Conservation (phyloP, 2,329 filamentous ascomycete species). For the Penicillium freii region DNA sequence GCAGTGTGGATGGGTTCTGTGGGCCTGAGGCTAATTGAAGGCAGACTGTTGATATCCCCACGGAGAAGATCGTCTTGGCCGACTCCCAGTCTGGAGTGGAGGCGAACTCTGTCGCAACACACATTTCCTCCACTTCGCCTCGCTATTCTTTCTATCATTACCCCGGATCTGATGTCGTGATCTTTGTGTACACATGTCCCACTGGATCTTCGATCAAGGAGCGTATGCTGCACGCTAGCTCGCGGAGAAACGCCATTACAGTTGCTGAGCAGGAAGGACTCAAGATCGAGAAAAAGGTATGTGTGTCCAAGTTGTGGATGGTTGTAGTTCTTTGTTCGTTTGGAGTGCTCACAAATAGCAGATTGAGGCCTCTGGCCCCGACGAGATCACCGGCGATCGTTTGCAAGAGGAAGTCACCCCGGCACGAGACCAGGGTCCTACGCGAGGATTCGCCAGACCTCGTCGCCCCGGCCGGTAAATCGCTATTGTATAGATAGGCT, state of each 20-base stretch:
- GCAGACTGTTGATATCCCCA: constrained; percentile 43
- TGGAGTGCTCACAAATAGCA: constrained; percentile 28
- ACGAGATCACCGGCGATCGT: constrained; percentile 55
- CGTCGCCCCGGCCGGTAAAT: constrained; percentile 58
- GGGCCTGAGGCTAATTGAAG: constrained; percentile 26
- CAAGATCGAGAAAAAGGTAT: constrained; percentile 56
- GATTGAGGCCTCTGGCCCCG: constrained; percentile 60
- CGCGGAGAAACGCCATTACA: constrained; percentile 53
- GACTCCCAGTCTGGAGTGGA: constrained; percentile 43
- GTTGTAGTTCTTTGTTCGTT: constrained; percentile 1
- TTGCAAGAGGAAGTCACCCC: constrained; percentile 55
- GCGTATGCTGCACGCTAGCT: constrained; percentile 64
- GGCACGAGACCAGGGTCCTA: constrained; percentile 47
- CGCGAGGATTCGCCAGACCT: constrained; percentile 60
- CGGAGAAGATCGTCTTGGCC: constrained; percentile 58
- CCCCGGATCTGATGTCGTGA: constrained; percentile 46
- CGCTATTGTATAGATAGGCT: constrained; percentile 7
- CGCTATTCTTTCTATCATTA: constrained; percentile 62
- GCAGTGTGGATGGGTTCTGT: neutral
- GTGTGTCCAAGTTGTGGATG: constrained; percentile 2
- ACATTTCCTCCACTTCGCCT: constrained; percentile 55
- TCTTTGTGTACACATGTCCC: constrained; percentile 66
- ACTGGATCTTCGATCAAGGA: constrained; percentile 61
- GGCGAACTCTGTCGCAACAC: constrained; percentile 44
- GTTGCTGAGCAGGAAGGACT: constrained; percentile 57